Conservation (phyloP, 2,329 filamentous ascomycete species). For the Ciborinia camelliae region DNA sequence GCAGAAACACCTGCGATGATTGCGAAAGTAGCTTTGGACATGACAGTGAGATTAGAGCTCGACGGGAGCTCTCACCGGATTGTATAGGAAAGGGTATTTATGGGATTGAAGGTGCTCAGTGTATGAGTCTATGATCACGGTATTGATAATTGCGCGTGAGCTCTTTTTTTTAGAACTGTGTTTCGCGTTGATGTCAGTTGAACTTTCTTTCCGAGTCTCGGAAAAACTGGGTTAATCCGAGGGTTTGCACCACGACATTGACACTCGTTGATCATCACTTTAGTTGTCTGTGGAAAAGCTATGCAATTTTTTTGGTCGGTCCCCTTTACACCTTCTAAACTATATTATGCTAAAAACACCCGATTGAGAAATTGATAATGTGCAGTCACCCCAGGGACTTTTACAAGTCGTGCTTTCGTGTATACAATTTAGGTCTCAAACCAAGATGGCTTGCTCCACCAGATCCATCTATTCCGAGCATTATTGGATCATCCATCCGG, state of each 20-base stretch:
- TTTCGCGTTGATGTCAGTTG: conserved; percentile 17
- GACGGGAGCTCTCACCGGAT: conserved; percentile 15
- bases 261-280: background rate
- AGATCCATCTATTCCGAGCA: no score
- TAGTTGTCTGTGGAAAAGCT: background rate
- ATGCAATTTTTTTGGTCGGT: background rate
- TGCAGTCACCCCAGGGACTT: no score
- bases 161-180: conserved; percentile 15
- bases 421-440: no score
- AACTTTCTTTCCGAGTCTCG: conserved; percentile 10
- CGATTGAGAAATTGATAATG: no score
- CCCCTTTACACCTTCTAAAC: no score
- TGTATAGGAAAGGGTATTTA: conserved; percentile 11
- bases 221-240: conserved; percentile 11
- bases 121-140: conserved; percentile 18
- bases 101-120: conserved; percentile 1
- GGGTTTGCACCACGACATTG: background rate
- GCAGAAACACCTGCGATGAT: conserved; percentile 74
- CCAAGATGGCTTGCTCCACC: no score
- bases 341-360: no score
- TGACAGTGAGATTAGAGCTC: conserved; percentile 38
- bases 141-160: conserved; percentile 18
- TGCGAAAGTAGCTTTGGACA: conserved; percentile 77
- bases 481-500: no score
- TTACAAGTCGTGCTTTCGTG: no score